A percentile compares a stretch with the other conserved stretches of the same genome.
Evolutionary conservation across 371 early-diverging fungal genomes (phyloP).

Genomic region (Cokeromyces recurvatus): DNA sequence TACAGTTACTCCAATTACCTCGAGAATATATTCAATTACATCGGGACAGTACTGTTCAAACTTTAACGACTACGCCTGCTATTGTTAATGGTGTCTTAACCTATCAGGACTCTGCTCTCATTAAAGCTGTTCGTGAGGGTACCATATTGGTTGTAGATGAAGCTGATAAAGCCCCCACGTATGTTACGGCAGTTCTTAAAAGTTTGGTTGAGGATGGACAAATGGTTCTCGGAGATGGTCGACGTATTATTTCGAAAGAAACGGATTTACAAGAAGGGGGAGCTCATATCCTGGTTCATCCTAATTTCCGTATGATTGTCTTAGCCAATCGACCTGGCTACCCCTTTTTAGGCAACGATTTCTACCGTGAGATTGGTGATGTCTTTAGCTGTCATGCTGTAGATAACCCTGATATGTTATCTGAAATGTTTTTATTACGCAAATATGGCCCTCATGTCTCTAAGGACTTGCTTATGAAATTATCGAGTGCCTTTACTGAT

Average conservation of each 20-base stretch:
- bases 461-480: constrained; percentile 58
- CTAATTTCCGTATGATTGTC: constrained; percentile 79
- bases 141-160: constrained; percentile 83
- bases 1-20: constrained; percentile 67
- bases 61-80: constrained; percentile 73
- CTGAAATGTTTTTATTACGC: constrained; percentile 69
- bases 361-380: constrained; percentile 80
- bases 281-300: constrained; percentile 60
- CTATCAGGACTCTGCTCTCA: constrained; percentile 79
- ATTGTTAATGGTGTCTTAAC: constrained; percentile 69
- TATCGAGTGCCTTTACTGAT: constrained; percentile 73
- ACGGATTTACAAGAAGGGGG: constrained; percentile 35
- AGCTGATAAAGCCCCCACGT: constrained; percentile 85
- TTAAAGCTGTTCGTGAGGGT: constrained; percentile 62
- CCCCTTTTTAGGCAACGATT: constrained; percentile 79
- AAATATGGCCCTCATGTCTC: constrained; percentile 74
- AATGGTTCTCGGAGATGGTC: constrained; percentile 80
- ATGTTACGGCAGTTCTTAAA: constrained; percentile 78
- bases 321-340: constrained; percentile 84
- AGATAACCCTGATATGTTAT: constrained; percentile 75
- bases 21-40: constrained; percentile 85
- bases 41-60: constrained; percentile 82
- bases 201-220: constrained; percentile 82
- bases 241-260: constrained; percentile 63
- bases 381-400: constrained; percentile 76